Percentiles rank a stretch among this genome's conserved stretches.
These are phyloP conservation scores for Erigeron philadelphicus DNA, from an alignment of 140 eudicot genomes.

Conservation along the genomic window DNA sequence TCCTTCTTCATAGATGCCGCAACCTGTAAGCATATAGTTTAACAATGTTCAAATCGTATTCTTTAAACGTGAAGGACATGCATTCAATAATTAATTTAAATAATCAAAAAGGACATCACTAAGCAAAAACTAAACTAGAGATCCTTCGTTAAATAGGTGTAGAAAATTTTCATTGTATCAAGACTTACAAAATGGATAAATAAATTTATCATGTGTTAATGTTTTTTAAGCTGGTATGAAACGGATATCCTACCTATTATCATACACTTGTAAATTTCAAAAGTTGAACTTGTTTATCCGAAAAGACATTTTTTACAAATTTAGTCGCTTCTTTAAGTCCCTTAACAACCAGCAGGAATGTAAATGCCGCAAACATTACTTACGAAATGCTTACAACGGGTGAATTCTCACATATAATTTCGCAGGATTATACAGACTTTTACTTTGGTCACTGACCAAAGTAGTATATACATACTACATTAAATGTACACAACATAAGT, in stretches of 20 bases:
- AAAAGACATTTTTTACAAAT: too few species aligned
- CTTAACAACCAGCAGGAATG: neutral
- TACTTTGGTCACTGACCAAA: too few species aligned
- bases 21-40: constrained; percentile 41
- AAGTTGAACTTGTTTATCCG: neutral
- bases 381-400: neutral
- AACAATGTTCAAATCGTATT: neutral
- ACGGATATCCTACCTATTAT: too few species aligned
- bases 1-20: constrained; percentile 92
- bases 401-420: too few species aligned
- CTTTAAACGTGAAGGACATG: neutral
- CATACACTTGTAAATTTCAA: too few species aligned
- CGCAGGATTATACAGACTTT: too few species aligned
- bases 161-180: neutral
- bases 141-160: neutral
- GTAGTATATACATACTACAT: neutral
- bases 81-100: neutral
- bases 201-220: too few species aligned
- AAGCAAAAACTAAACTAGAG: neutral
- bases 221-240: too few species aligned
- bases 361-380: neutral
- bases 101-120: neutral
- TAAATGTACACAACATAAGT: constrained; percentile 14
- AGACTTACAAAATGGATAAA: too few species aligned
- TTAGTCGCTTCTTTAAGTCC: neutral